These are phyloP conservation scores for Tardiomyces depauwii DNA, from an alignment of 1,139 yeast genomes.

Conservation along the genomic window DNA sequence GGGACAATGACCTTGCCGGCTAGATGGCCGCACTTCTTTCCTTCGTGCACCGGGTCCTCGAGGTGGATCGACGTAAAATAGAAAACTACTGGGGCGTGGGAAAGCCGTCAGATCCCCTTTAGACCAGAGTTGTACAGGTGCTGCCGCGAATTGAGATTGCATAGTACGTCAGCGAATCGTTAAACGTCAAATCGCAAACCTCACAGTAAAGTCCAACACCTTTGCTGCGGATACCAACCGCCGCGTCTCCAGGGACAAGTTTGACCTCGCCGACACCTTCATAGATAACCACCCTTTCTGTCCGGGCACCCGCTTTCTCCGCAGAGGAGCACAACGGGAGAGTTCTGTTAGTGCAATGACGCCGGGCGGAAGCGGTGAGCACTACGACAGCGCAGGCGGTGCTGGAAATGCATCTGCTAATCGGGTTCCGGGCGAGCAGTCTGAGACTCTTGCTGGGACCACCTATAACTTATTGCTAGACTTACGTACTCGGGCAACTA, in stretches of 20 bases:
- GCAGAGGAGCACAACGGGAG: too few relatives aligned
- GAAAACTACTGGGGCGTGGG: too few relatives aligned
- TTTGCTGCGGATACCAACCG: conserved; percentile 41
- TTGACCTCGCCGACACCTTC: conserved; percentile 35
- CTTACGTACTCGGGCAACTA: too few relatives aligned
- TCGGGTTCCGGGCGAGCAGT: too few relatives aligned
- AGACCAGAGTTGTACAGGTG: conserved; percentile 26
- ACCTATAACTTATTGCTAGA: too few relatives aligned
- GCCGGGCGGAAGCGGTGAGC: too few relatives aligned
- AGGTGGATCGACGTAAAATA: conserved; percentile 52
- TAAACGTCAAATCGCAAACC: conserved; percentile 63
- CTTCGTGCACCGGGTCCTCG: conserved; percentile 56
- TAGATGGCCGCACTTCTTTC: conserved; percentile 54
- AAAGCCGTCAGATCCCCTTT: too few relatives aligned
- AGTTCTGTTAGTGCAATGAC: too few relatives aligned
- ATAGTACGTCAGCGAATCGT: conserved; percentile 68
- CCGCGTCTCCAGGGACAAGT: conserved; percentile 34
- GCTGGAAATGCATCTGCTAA: too few relatives aligned
- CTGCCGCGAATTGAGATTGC: conserved; percentile 63
- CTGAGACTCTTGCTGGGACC: too few relatives aligned
- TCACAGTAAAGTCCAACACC: conserved; percentile 80
- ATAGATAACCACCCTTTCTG: conserved; percentile 24
- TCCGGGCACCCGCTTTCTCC: too few relatives aligned
- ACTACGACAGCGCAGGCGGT: too few relatives aligned
- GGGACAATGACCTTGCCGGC: conserved; percentile 57